These are phyloP conservation scores for Hydnomerulius pinastri DNA, from an alignment of 768 basidiomycete genomes.

Conservation along the genomic window DNA sequence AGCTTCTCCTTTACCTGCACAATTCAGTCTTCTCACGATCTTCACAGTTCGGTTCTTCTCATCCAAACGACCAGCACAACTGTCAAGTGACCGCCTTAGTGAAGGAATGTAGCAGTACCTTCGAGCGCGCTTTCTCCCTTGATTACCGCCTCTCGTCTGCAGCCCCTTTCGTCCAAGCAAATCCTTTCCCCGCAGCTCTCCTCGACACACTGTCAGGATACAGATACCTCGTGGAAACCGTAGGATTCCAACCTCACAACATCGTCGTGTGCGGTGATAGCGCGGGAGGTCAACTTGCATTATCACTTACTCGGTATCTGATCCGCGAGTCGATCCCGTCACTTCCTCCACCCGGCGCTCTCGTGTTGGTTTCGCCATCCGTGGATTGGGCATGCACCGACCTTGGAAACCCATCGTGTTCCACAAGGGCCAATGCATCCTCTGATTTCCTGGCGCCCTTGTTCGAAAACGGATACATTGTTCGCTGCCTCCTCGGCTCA, in stretches of 20 bases:
- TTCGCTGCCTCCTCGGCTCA: slow-evolving; percentile 11
- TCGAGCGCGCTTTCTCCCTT: slow-evolving; percentile 9
- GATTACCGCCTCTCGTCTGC: slow-evolving; percentile 37
- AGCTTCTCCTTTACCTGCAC: neutral
- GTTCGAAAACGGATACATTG: slow-evolving; percentile 2
- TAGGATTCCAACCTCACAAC: slow-evolving; percentile 31
- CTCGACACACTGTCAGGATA: slow-evolving; percentile 40
- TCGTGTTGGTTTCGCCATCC: slow-evolving; percentile 9
- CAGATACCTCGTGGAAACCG: slow-evolving; percentile 31
- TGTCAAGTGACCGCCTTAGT: neutral
- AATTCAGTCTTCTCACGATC: neutral
- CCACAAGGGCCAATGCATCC: neutral
- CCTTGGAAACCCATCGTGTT: neutral
- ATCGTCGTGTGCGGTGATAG: slow-evolving; percentile 42
- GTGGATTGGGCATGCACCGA: slow-evolving; percentile 5
- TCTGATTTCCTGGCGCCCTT: neutral
- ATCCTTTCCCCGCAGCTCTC: slow-evolving; percentile 39
- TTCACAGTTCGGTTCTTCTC: neutral
- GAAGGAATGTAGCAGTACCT: slow-evolving; percentile 1
- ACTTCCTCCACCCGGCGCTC: slow-evolving; percentile 8
- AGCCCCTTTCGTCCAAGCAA: slow-evolving; percentile 8
- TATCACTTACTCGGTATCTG: slow-evolving; percentile 23
- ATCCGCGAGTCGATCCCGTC: neutral
- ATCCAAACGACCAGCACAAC: neutral
- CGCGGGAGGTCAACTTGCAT: slow-evolving; percentile 39